phyloP scores from a whole-genome alignment of 306 rosid genomes.

The Quercus variabilis region DNA sequence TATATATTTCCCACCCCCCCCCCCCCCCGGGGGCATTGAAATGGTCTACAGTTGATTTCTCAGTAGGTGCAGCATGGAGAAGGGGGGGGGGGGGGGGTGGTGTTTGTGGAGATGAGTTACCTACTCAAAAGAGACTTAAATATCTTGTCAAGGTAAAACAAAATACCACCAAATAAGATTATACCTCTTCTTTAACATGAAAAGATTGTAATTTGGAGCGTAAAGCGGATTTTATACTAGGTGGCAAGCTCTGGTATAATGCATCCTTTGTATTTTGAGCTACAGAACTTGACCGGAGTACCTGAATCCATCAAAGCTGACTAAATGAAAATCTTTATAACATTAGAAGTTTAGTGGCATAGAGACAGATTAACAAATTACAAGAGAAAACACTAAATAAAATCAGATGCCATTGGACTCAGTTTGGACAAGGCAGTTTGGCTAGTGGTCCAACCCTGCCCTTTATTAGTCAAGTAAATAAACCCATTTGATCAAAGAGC shows the following conservation, averaged over 20 bases:
- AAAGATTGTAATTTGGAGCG: constrained; percentile 65
- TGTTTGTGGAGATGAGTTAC: background rate
- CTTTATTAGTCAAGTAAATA: background rate
- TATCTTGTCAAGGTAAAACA: background rate
- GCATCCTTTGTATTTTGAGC: constrained; percentile 75
- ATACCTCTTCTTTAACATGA: constrained; percentile 57
- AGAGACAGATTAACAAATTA: constrained; percentile 7
- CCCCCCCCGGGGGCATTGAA: background rate
- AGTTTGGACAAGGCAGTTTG: constrained; percentile 2
- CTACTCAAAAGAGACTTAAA: background rate
- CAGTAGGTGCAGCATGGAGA: background rate
- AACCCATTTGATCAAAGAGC: background rate
- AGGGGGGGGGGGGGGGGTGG: background rate
- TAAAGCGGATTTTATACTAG: constrained; percentile 59
- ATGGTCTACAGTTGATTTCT: background rate
- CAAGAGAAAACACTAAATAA: background rate
- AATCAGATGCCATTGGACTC: background rate
- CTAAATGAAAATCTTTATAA: constrained; percentile 18
- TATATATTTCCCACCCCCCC: background rate
- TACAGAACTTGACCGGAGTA: constrained; percentile 68
- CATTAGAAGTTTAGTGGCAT: background rate
- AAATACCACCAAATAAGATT: constrained; percentile 19
- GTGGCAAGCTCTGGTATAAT: constrained; percentile 82
- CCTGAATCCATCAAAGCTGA: constrained; percentile 43
- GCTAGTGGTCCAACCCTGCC: constrained; percentile 4